These are phyloP conservation scores for Phalaenopsis equestris DNA, from an alignment of 106 monocot species.

Conservation along the genomic window DNA sequence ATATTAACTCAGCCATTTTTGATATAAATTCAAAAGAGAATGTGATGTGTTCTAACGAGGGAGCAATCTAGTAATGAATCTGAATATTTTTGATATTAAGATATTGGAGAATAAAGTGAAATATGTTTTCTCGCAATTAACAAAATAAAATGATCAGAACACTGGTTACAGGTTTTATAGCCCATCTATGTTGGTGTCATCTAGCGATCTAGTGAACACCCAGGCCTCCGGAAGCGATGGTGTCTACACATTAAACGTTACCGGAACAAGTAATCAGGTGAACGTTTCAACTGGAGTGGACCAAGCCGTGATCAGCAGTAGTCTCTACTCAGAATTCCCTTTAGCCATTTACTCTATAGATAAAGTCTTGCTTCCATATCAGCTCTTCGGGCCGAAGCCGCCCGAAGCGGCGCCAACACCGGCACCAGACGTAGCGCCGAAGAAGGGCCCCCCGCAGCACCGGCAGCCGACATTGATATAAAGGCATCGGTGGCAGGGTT, in stretches of 20 bases:
- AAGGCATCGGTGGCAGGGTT: neutral
- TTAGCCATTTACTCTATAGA: conserved; percentile 40
- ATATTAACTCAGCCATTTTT: too few relatives aligned
- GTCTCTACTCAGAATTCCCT: conserved; percentile 24
- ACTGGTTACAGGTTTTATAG: conserved; percentile 20
- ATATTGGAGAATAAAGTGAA: too few relatives aligned
- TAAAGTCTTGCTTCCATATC: conserved; percentile 31
- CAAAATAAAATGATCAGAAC: too few relatives aligned
- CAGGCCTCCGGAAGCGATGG: conserved; percentile 39
- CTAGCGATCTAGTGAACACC: conserved; percentile 53
- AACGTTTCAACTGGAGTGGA: conserved; percentile 55
- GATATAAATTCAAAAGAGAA: too few relatives aligned
- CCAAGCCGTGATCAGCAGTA: conserved; percentile 17
- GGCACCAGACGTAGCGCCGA: neutral
- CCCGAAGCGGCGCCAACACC: conserved; percentile 29
- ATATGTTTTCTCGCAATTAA: too few relatives aligned
- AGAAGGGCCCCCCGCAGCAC: conserved; percentile 5
- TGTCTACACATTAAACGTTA: conserved; percentile 40
- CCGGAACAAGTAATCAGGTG: conserved; percentile 24
- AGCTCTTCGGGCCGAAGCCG: conserved; percentile 33
- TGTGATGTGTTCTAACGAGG: too few relatives aligned
- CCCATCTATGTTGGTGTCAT: conserved; percentile 28
- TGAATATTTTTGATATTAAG: too few relatives aligned
- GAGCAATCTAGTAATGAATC: too few relatives aligned
- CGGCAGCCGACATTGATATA: neutral